Conservation (phyloP, 2,329 filamentous ascomycete species). For the Orbilia ellipsospora region DNA sequence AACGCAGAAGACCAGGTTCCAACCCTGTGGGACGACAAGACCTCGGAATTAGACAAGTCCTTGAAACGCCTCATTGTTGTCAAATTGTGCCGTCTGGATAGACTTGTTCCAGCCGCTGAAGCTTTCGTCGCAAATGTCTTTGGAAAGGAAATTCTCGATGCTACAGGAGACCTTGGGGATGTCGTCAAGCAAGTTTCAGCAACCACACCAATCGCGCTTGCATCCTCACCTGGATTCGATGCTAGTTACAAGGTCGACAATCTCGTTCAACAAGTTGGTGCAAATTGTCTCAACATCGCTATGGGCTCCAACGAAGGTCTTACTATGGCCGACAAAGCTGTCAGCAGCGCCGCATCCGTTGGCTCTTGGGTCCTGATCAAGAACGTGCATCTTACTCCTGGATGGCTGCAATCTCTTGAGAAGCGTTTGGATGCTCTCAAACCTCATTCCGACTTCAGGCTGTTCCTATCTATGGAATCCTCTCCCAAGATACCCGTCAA, state of each 20-base stretch:
- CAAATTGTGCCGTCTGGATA: slow-evolving; percentile 94
- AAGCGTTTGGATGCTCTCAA: slow-evolving; percentile 96
- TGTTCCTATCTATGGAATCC: slow-evolving; percentile 98
- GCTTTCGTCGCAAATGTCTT: slow-evolving; percentile 90
- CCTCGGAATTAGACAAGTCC: slow-evolving; percentile 75
- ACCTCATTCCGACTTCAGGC: slow-evolving; percentile 88
- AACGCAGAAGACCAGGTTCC: slow-evolving; percentile 87
- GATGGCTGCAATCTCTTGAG: slow-evolving; percentile 96
- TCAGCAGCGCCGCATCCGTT: slow-evolving; percentile 87
- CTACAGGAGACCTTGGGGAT: slow-evolving; percentile 83
- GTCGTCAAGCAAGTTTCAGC: slow-evolving; percentile 87
- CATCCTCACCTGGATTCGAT: slow-evolving; percentile 95
- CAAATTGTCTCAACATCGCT: slow-evolving; percentile 93
- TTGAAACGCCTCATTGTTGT: slow-evolving; percentile 87
- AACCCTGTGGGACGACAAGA: slow-evolving; percentile 71
- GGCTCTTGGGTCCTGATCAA: slow-evolving; percentile 98
- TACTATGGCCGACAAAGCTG: slow-evolving; percentile 92
- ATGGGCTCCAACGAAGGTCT: slow-evolving; percentile 98
- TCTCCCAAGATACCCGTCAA: slow-evolving; percentile 98
- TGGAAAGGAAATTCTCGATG: slow-evolving; percentile 82
- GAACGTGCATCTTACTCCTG: slow-evolving; percentile 95
- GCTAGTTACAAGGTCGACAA: slow-evolving; percentile 99
- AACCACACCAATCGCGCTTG: slow-evolving; percentile 86
- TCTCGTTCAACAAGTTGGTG: slow-evolving; percentile 83
- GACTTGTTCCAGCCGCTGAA: slow-evolving; percentile 92